phyloP scores from a whole-genome alignment of 176 grass and related monocot genomes.

The Panicum miliaceum region DNA sequence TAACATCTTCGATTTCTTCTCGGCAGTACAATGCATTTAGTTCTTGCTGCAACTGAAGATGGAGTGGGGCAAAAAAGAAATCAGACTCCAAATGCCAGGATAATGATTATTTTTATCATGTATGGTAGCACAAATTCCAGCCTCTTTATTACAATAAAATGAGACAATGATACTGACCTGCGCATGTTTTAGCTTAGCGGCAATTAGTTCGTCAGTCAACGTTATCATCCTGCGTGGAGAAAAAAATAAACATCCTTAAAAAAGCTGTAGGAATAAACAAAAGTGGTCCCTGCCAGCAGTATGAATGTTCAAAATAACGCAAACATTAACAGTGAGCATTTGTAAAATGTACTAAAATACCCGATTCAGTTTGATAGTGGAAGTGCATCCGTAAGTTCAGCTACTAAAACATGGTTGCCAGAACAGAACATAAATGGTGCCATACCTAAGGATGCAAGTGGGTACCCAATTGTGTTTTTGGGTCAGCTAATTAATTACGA shows the following conservation, averaged over 20 bases:
- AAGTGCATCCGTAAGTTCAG: conserved; percentile 19
- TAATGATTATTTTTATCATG: neutral
- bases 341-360: neutral
- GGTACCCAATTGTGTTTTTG: no score
- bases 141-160: neutral
- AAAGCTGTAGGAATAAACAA: conserved; percentile 9
- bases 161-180: conserved; percentile 51
- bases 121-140: neutral
- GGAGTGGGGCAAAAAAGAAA: neutral
- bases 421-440: conserved; percentile 1
- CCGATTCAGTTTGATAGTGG: conserved; percentile 2
- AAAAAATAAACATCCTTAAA: conserved; percentile 14
- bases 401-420: neutral
- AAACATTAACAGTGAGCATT: neutral
- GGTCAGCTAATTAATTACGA: no score
- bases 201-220: conserved; percentile 88
- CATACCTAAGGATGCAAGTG: no score
- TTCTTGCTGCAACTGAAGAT: conserved; percentile 89
- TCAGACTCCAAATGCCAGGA: conserved; percentile 12
- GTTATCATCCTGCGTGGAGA: conserved; percentile 74
- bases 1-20: conserved; percentile 83
- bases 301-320: neutral
- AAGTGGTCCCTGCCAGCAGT: neutral
- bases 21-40: conserved; percentile 86
- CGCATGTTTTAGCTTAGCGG: conserved; percentile 74